Base-by-base conservation (phyloP, 176 grass and related monocot genomes). In the Musa acuminata region DNA sequence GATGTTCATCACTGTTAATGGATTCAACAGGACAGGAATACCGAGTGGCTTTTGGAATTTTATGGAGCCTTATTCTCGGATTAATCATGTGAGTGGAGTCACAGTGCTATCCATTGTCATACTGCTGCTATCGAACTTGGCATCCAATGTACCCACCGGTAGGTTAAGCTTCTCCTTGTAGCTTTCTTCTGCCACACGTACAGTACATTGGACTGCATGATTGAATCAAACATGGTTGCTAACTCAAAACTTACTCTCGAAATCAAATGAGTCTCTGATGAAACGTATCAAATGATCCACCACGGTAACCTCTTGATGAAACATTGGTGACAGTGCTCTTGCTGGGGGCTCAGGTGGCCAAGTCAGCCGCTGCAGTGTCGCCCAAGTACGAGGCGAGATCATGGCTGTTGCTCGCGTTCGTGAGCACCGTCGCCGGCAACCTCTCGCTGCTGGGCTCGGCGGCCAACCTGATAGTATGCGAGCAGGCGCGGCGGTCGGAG, bases 371-470 rank as follows among this genome's bases (percentile, higher is more conserved):
- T 9, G 83, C 73, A 2, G 92, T 93, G 82, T 93, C 90, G 25
- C 83, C 83, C 0, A 55, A 72, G 0, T 83, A 86, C 0, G 85
- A 97, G 79, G 88, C 81, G 12, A 92, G 85, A 48, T 81, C 87
- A 11, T 97, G 93, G 93, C 87, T 97, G 9, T 63, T 93, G 78
- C 84, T 97, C 49, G 93, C 93, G 2, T 97, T 85, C 90, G 91
- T 92, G 55, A 97, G 93, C 80, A 97, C 93, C 51, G 93, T 93
- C n/a, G 93, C 90, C 66, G 93, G 93, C n/a, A 97, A 97, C 74
- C 93, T 97, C 25, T 97, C 93, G 1, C 90, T 97, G 0, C 85
- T 97, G 1, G 90, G 90, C 16, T 97, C 90, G 0, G 93, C 93
- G 2, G 93, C 93, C 1, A 97, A 97, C 77, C 59, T 93, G 5